phyloP scores from a whole-genome alignment of 129 eudicot species.

The Flaveria sonorensis region DNA sequence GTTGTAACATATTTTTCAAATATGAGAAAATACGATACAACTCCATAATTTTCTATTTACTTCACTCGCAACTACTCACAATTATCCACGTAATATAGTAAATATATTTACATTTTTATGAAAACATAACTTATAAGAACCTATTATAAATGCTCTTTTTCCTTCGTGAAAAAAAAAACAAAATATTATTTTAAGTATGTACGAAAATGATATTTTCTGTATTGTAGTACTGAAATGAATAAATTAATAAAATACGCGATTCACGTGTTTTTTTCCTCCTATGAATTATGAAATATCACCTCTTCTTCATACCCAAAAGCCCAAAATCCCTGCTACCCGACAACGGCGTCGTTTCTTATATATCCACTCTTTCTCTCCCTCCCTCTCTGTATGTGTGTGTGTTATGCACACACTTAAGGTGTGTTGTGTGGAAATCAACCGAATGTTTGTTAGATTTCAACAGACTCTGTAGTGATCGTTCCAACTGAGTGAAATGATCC shows the following conservation, averaged over 20 bases:
- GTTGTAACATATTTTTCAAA: too few species aligned
- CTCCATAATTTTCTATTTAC: too few species aligned
- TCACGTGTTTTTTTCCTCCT: slow-evolving; percentile 8
- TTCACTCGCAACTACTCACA: too few species aligned
- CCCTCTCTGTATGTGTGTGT: neutral
- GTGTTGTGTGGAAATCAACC: slow-evolving; percentile 22
- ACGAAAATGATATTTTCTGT: too few species aligned
- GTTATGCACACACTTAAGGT: neutral
- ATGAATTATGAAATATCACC: neutral
- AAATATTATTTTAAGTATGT: too few species aligned
- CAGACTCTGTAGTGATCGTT: neutral
- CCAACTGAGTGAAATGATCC: slow-evolving; percentile 5
- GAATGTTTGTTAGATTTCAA: slow-evolving; percentile 17
- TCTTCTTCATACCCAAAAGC: slow-evolving; percentile 28
- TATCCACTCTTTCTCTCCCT: slow-evolving; percentile 14
- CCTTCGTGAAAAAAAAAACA: too few species aligned
- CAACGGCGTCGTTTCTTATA: slow-evolving; percentile 31
- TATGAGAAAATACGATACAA: too few species aligned
- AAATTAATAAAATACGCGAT: neutral
- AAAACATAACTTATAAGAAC: too few species aligned
- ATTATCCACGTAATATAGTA: too few species aligned
- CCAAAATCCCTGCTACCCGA: slow-evolving; percentile 8
- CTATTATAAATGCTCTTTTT: too few species aligned
- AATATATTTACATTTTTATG: too few species aligned
- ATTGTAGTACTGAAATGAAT: neutral